These are phyloP conservation scores for Auriscalpium microsporum DNA, from an alignment of 768 basidiomycete species.

Conservation along the genomic window DNA sequence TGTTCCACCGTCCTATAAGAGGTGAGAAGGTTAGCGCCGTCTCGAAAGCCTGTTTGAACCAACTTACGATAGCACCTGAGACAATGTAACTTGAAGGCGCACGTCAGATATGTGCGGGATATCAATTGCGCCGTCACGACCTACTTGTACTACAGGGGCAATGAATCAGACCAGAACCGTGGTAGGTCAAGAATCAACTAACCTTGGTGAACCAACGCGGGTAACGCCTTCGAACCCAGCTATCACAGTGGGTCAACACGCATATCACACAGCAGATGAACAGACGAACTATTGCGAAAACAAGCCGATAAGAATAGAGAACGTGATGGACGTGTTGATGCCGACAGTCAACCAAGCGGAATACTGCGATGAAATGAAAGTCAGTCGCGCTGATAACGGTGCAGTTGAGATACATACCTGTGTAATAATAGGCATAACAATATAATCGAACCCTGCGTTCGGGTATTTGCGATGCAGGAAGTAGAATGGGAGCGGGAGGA, in stretches of 20 bases:
- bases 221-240: constrained; percentile 19
- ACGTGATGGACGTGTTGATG: constrained; percentile 24
- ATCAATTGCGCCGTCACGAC: background rate
- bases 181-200: background rate
- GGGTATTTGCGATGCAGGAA: constrained; percentile 24
- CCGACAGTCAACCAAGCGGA: constrained; percentile 23
- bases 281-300: constrained; percentile 11
- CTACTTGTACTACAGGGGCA: no score
- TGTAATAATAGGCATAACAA: constrained; percentile 21
- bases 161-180: no score
- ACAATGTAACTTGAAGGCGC: constrained; percentile 22
- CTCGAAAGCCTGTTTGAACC: background rate
- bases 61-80: constrained; percentile 22
- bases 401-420: constrained; percentile 5
- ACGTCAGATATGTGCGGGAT: background rate
- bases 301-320: constrained; percentile 13
- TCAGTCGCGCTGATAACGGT: background rate
- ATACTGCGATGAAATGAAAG: constrained; percentile 10
- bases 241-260: background rate
- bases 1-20: constrained; percentile 24
- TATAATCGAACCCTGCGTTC: constrained; percentile 18
- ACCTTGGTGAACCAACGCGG: constrained; percentile 26
- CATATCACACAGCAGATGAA: background rate
- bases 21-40: no score
- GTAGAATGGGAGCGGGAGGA: constrained; percentile 28